Evolutionary conservation across 148 eudicot species (phyloP), one percentile per base, ranked within the genome.

Genomic region (Rhododendron simsii): DNA sequence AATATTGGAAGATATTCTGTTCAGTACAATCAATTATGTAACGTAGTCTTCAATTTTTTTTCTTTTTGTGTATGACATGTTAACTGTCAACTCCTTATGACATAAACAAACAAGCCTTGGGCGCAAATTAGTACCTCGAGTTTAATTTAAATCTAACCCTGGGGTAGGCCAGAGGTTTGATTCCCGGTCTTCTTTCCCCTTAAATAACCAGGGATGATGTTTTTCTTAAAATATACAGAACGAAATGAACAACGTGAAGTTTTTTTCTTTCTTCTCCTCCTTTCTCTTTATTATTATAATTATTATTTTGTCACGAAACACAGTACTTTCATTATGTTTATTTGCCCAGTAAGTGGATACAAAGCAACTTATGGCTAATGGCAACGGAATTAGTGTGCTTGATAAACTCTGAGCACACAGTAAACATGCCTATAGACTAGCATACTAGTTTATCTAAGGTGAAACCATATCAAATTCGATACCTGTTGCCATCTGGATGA

Each of bases 401-500:
- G 33, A 28, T 18, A 33, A 55, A 80, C 23, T 28, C 23, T 3
- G 30, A 18, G 37, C 71, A 81, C 28, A 18, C 33, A 20, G 48
- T 57, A 81, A 47, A 47, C 50, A 47, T 47, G 50, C 50, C 50
- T 47, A 47, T 47, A 47, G 50, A 47, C 50, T 47, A 47, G 50
- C 26, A 18, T 63, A 39, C 21, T 61, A 51, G 23, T 39, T 4
- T 18, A 81, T 48, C 39, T 28, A 81, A 81, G 23, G 21, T 0
- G 50, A n/a, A 5, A 55, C 16, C 28, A 63, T 39, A 83, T 67
- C 44, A 48, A 84, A 48, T 10, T 82, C 50, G 20, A 75, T 90
- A 95, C 97, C 98, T 94, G 87, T 96, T 96, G 88, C 98, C 98
- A 91, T 96, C 98, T 84, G 98, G 98, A 90, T 96, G 98, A 87